phyloP scores from a whole-genome alignment of 2,329 filamentous ascomycete species.

The Colletotrichum spinosum region DNA sequence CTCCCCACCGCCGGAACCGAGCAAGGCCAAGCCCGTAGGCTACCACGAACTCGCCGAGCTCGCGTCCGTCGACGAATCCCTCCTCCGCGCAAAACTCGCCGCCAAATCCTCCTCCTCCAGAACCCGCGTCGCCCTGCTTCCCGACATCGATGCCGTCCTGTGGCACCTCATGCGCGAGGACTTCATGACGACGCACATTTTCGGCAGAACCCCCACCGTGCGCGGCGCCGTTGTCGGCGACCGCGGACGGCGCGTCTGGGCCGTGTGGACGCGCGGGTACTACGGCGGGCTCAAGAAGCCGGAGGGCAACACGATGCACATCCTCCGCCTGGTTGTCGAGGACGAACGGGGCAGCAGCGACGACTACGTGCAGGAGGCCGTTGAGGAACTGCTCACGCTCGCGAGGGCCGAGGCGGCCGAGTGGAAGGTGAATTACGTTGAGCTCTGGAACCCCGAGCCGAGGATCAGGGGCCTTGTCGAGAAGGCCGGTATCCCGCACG shows the following conservation, averaged over 20 bases:
- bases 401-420: constrained; percentile 77
- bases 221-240: constrained; percentile 76
- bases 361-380: constrained; percentile 60
- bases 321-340: constrained; percentile 77
- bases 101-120: constrained; percentile 50
- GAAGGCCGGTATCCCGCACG: constrained; percentile 59
- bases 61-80: constrained; percentile 72
- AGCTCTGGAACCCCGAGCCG: constrained; percentile 85
- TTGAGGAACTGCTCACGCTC: constrained; percentile 72
- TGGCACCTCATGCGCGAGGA: constrained; percentile 89
- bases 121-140: constrained; percentile 73
- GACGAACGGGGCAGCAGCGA: constrained; percentile 54
- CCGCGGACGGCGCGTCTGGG: constrained; percentile 73
- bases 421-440: constrained; percentile 77
- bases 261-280: constrained; percentile 77
- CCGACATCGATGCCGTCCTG: constrained; percentile 73
- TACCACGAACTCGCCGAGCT: constrained; percentile 71
- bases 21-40: constrained; percentile 59
- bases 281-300: constrained; percentile 63
- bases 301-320: constrained; percentile 75
- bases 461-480: constrained; percentile 61
- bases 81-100: constrained; percentile 67
- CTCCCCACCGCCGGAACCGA: constrained; percentile 34
- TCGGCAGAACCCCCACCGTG: constrained; percentile 65
- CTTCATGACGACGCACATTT: constrained; percentile 76